Base-by-base conservation (phyloP, 1,284 basidiomycete species). In the Xerocomus amazonicus region DNA sequence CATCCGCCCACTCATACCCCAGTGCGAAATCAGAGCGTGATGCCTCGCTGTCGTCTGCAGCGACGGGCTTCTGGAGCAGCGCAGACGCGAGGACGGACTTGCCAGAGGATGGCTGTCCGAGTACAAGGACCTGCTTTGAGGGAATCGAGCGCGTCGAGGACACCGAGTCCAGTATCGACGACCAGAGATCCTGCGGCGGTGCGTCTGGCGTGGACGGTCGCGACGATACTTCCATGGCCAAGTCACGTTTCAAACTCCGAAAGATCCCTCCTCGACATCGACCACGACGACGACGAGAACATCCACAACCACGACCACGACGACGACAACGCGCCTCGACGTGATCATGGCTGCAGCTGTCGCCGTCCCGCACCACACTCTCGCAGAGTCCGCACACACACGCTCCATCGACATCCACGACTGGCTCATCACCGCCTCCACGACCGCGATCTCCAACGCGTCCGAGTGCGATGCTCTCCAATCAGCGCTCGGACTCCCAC, bases 81-180 rank as follows among this genome's bases (percentile, higher is more conserved):
- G 84, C 81, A 27, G 83, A 75, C 0, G 80, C 79, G 16, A 93
- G 67, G 0, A 84, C 78, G 1, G 86, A 86, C 68, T 93, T 92
- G 52, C 90, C 89, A 0, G 88, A 81, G 3, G 77, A 76, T 0
- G 87, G 83, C 59, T 87, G 80, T 54, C 90, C 90, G 9, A 96
- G 79, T 2, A 96, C 61, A 26, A 96, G 74, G 37, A 95, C 74
- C 61, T 93, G 90, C 67, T 93, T 94, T 7, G 88, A 83, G 17
- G 89, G 86, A 62, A 86, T 89, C n/a, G 86, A 85, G 45, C 90
- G 82, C 45, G 87, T 82, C 26, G 84, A 85, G 0, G 90, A 92
- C 10, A 95, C 90, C 17, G 87, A 91, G 66, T 93, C 87, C 13
- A 96, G 76, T 58, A 96, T 96, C 31, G 88, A 90, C 3, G 86